Conservation (phyloP, 495 filamentous ascomycete species). For the Neurospora intermedia region DNA sequence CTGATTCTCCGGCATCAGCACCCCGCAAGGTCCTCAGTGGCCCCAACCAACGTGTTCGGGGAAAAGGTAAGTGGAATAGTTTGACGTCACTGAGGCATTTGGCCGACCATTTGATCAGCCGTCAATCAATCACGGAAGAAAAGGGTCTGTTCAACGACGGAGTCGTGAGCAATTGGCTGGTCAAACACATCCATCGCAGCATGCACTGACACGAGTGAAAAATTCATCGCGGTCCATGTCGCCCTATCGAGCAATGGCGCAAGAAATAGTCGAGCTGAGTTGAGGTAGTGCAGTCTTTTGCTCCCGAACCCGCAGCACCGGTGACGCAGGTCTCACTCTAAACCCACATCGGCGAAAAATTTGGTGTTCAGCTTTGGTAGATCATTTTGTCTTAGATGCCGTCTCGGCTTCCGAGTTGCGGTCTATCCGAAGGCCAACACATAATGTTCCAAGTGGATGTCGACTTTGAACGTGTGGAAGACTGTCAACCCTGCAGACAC, state of each 20-base stretch:
- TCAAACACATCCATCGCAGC: neutral
- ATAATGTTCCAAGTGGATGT: neutral
- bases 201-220: neutral
- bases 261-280: neutral
- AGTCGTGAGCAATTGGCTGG: neutral
- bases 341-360: neutral
- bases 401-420: neutral
- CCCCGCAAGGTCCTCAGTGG: neutral
- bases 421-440: neutral
- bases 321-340: neutral
- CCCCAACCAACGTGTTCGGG: neutral
- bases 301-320: neutral
- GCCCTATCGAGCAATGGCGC: neutral
- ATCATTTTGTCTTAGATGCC: neutral
- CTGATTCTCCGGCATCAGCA: neutral
- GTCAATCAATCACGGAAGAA: neutral
- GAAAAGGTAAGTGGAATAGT: neutral
- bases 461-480: neutral
- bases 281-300: neutral
- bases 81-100: neutral
- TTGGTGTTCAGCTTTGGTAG: neutral
- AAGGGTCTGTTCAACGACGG: neutral
- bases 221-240: neutral
- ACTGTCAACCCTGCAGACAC: neutral
- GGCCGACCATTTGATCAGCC: neutral